Base-by-base conservation (phyloP, 352 stramenopile species). In the Phytophthora quininea region DNA sequence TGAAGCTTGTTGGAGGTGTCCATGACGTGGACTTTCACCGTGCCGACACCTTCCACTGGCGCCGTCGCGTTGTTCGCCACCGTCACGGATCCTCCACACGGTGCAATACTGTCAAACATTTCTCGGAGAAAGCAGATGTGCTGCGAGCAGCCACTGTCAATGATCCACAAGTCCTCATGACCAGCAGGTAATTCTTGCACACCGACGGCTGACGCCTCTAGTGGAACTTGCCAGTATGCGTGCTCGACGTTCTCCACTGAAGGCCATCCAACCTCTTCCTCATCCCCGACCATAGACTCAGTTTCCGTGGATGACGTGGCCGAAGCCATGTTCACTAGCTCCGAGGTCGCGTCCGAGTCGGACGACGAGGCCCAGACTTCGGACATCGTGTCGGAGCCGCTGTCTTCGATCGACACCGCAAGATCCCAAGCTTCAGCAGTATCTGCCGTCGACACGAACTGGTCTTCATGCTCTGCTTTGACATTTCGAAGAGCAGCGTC, bases 91-190 rank as follows among this genome's bases (percentile, higher is more conserved):
- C 38, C 45, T 3, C 56, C 56, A 54, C 45, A 62, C 8, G 32
- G 45, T 10, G 12, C 4, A n/a, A 62, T 31, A 24, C 37, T 14
- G 31, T 60, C 50, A 37, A 57, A 61, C 4, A 37, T 30, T 3
- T 47, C 32, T 37, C 31, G 4, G 1, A 45, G 38, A 43, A 33
- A 51, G 33, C 59, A 27, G 42, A 67, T 60, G 29, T 56, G 51
- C 50, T 61, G 42, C 14, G 59, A 60, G 24, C 51, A 61, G 0
- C 43, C 51, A 19, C 33, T 56, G 51, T 61, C 51, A 30, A 67
- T 54, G 35, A 67, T 51, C 51, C 32, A 49, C 27, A 15, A n/a
- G n/a, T n/a, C n/a, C n/a, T n/a, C 35, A 40, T 40, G 35, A 40
- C 35, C 35, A 10, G 35, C n/a, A n/a, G n/a, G n/a, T n/a, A n/a